phyloP scores from a whole-genome alignment of 2,329 filamentous ascomycete genomes.

The Fusarium floridanum region DNA sequence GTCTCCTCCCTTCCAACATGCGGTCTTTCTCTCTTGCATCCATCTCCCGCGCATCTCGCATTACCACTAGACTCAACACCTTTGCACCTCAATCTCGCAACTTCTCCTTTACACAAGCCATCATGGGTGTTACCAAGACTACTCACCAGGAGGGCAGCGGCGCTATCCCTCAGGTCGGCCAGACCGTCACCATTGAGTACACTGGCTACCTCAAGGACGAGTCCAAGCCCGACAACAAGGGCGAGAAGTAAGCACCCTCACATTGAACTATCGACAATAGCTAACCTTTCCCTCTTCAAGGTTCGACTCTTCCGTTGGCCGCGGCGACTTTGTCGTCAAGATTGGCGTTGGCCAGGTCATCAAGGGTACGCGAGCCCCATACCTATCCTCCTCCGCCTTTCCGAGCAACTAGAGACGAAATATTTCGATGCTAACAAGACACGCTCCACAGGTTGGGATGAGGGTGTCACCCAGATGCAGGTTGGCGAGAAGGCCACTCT shows the following conservation, averaged over 20 bases:
- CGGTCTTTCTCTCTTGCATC: slow-evolving; percentile 39
- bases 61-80: slow-evolving; percentile 34
- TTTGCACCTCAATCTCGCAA: slow-evolving; percentile 35
- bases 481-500: slow-evolving; percentile 91
- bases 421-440: slow-evolving; percentile 20
- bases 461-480: slow-evolving; percentile 88
- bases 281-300: slow-evolving; percentile 65
- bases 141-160: slow-evolving; percentile 72
- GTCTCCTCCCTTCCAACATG: slow-evolving; percentile 31
- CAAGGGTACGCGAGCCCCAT: slow-evolving; percentile 70
- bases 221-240: slow-evolving; percentile 72
- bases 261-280: not conserved
- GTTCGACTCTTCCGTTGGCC: slow-evolving; percentile 88
- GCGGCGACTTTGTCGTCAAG: slow-evolving; percentile 78
- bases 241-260: slow-evolving; percentile 72
- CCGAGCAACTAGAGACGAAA: not conserved
- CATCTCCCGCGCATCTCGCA: slow-evolving; percentile 32
- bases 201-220: slow-evolving; percentile 86
- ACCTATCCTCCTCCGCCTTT: not conserved
- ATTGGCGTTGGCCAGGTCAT: slow-evolving; percentile 92
- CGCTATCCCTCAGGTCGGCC: slow-evolving; percentile 71
- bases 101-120: slow-evolving; percentile 46
- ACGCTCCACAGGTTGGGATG: slow-evolving; percentile 76
- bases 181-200: slow-evolving; percentile 90
- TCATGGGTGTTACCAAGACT: slow-evolving; percentile 82